A percentile compares a stretch with the other conserved stretches of the same genome.
Conservation (phyloP, 2,329 filamentous ascomycete species). For the Corynespora cassiicola region DNA sequence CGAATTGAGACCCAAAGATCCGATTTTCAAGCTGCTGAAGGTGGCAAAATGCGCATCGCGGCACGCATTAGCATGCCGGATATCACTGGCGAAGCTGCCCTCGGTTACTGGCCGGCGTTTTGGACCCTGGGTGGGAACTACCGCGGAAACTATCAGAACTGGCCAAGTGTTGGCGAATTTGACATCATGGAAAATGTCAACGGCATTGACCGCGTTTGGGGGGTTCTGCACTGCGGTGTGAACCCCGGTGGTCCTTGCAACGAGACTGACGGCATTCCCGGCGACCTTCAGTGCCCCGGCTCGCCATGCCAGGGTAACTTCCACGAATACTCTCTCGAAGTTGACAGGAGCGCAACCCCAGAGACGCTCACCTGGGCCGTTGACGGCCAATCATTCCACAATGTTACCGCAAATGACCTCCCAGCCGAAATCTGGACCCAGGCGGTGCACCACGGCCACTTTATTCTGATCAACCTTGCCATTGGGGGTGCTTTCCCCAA, state of each 20-base stretch:
- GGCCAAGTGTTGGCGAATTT: slow-evolving; percentile 8
- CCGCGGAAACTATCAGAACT: slow-evolving; percentile 10
- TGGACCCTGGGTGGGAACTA: slow-evolving; percentile 11
- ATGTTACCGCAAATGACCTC: slow-evolving; percentile 6
- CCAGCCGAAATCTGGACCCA: slow-evolving; percentile 5
- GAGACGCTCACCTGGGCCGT: slow-evolving; percentile 13
- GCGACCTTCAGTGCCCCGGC: slow-evolving; percentile 4
- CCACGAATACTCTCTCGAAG: slow-evolving; percentile 10
- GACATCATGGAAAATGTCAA: slow-evolving; percentile 15
- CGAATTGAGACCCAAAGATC: slow-evolving; percentile 11
- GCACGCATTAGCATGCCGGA: slow-evolving; percentile 14
- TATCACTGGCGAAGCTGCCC: slow-evolving; percentile 5
- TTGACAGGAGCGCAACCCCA: slow-evolving; percentile 7
- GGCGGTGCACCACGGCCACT: slow-evolving; percentile 12
- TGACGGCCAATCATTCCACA: slow-evolving; percentile 8
- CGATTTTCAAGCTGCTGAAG: slow-evolving; percentile 8
- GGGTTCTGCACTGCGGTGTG: slow-evolving; percentile 9
- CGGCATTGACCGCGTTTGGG: slow-evolving; percentile 8
- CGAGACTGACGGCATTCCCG: slow-evolving; percentile 3
- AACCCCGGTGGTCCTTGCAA: slow-evolving; percentile 9
- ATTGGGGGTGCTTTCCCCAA: slow-evolving; percentile 14
- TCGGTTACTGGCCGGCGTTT: slow-evolving; percentile 14
- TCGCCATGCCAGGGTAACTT: slow-evolving; percentile 12
- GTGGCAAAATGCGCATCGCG: slow-evolving; percentile 10
- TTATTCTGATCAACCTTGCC: slow-evolving; percentile 13